Conservation (phyloP, 257 asterid species). For the Primulina huaijiensis region DNA sequence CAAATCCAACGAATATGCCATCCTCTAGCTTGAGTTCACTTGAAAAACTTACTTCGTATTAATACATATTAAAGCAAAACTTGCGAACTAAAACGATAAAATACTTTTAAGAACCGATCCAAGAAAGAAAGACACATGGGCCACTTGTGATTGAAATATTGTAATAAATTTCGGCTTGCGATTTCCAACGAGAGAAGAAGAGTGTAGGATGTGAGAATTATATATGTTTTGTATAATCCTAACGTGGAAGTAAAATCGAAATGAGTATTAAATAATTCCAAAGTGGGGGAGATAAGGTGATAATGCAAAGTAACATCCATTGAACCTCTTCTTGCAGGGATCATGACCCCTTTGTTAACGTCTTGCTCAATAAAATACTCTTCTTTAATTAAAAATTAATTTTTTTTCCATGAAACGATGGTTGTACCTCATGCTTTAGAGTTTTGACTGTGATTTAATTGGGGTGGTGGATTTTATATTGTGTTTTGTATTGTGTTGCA, state of each 20-base stretch:
- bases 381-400: neutral
- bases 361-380: constrained; percentile 22
- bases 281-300: constrained; percentile 67
- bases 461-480: neutral
- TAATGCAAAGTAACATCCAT: constrained; percentile 35
- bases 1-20: too few species aligned
- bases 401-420: neutral
- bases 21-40: too few species aligned
- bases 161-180: constrained; percentile 26
- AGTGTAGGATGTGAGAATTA: constrained; percentile 23
- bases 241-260: constrained; percentile 21
- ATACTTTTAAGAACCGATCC: constrained; percentile 5
- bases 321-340: constrained; percentile 61
- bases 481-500: neutral
- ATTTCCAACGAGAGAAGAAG: constrained; percentile 32
- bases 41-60: too few species aligned
- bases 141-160: constrained; percentile 27
- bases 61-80: neutral
- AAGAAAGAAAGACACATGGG: constrained; percentile 20
- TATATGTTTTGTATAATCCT: neutral
- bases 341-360: constrained; percentile 49
- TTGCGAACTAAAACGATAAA: neutral
- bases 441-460: neutral
- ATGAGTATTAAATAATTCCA: constrained; percentile 25
- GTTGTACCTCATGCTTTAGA: neutral